These are phyloP conservation scores for Moesziomyces aphidis DNA, from an alignment of 1,284 basidiomycete genomes.

Conservation along the genomic window DNA sequence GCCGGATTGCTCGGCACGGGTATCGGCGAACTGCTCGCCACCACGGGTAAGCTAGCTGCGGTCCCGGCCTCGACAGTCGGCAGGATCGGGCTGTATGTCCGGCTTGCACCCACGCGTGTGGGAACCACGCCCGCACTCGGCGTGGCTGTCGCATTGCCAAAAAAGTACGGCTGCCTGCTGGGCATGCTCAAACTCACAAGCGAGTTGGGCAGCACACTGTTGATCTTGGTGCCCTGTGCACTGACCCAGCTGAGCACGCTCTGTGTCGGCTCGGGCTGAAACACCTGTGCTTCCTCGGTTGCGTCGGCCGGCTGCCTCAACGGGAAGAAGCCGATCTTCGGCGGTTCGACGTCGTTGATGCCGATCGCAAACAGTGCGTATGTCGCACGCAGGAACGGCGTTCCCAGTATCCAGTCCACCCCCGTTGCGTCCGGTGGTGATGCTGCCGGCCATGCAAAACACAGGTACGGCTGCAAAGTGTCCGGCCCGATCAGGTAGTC, in stretches of 20 bases:
- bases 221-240: slow-evolving; percentile 75
- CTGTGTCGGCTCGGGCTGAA: slow-evolving; percentile 31
- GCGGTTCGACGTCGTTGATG: slow-evolving; percentile 34
- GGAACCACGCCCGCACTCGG: slow-evolving; percentile 21
- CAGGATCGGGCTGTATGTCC: slow-evolving; percentile 18
- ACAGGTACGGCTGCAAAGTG: slow-evolving; percentile 76
- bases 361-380: slow-evolving; percentile 79
- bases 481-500: slow-evolving; percentile 85
- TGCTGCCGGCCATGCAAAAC: slow-evolving; percentile 84
- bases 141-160: slow-evolving; percentile 71
- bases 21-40: slow-evolving; percentile 26
- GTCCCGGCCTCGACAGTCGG: slow-evolving; percentile 2
- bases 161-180: slow-evolving; percentile 76
- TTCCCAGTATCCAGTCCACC: slow-evolving; percentile 89
- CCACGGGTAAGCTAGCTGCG: slow-evolving; percentile 19
- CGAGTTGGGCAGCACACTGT: slow-evolving; percentile 81
- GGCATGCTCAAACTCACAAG: slow-evolving; percentile 77
- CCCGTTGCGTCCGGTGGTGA: slow-evolving; percentile 77
- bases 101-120: slow-evolving; percentile 14
- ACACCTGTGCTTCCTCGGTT: slow-evolving; percentile 19
- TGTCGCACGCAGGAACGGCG: slow-evolving; percentile 81
- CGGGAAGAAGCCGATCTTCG: slow-evolving; percentile 49
- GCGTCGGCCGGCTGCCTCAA: slow-evolving; percentile 68
- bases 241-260: slow-evolving; percentile 74
- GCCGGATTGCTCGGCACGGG: slow-evolving; percentile 45